Percentiles rank a stretch among this genome's conserved stretches.
Evolutionary conservation across 148 eudicot genomes (phyloP).

Genomic region (Persicaria tinctoria): DNA sequence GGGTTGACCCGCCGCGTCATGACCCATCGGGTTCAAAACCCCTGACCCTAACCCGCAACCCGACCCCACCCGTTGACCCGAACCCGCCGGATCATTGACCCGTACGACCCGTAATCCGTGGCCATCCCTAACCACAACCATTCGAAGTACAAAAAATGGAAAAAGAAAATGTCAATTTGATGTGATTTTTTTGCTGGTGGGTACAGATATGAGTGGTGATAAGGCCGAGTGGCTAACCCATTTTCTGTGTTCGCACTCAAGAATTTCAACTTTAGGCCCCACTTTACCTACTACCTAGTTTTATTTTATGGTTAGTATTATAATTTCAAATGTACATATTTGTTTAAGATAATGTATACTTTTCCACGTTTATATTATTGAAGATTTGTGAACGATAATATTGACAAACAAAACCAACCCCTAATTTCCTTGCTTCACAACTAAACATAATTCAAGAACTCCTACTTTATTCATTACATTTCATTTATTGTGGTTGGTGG

Average conservation of each 20-base stretch:
- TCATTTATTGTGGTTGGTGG: constrained; percentile 1
- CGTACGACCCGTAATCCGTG: too few species aligned
- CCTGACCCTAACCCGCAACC: too few species aligned
- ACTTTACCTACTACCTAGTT: background rate
- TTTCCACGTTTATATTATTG: too few species aligned
- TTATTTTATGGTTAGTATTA: background rate
- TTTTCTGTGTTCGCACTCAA: background rate
- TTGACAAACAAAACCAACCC: background rate
- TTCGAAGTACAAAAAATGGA: too few species aligned
- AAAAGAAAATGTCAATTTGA: too few species aligned
- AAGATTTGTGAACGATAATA: background rate
- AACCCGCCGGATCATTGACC: too few species aligned
- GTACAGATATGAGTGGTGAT: background rate
- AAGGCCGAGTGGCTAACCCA: background rate
- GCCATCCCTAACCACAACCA: too few species aligned
- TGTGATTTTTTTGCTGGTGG: too few species aligned
- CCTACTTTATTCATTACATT: background rate
- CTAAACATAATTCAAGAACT: background rate
- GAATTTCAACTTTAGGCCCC: background rate
- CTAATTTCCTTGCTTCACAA: background rate
- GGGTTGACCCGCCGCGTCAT: too few species aligned
- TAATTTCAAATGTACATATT: background rate
- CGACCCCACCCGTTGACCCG: too few species aligned
- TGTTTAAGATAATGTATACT: too few species aligned
- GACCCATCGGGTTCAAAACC: too few species aligned